These are phyloP conservation scores for Clarireedia monteithiana DNA, from an alignment of 2,329 filamentous ascomycete species.

Conservation along the genomic window DNA sequence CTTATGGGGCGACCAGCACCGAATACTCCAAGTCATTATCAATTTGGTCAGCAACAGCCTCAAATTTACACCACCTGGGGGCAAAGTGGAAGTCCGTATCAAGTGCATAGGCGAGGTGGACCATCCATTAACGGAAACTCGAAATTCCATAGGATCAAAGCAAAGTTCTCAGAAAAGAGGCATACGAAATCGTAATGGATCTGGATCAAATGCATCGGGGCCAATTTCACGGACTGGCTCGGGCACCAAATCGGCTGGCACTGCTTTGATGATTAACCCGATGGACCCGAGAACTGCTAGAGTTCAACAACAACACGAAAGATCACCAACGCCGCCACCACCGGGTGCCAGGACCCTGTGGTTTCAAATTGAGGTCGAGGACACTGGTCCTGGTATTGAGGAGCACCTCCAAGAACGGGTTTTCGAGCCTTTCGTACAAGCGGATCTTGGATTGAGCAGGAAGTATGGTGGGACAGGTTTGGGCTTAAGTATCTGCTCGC, in stretches of 20 bases:
- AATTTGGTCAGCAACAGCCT: constrained; percentile 87
- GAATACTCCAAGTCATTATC: constrained; percentile 88
- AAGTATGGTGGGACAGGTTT: constrained; percentile 86
- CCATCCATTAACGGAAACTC: constrained; percentile 16
- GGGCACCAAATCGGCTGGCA: constrained; percentile 33
- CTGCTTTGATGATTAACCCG: constrained; percentile 55
- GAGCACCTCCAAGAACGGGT: constrained; percentile 70
- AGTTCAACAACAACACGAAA: constrained; percentile 39
- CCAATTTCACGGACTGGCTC: constrained; percentile 36
- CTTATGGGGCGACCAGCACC: constrained; percentile 85
- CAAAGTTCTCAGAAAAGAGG: constrained; percentile 21
- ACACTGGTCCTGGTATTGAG: constrained; percentile 81
- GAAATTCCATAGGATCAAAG: constrained; percentile 22
- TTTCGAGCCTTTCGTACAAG: constrained; percentile 92
- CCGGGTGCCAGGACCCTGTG: constrained; percentile 54
- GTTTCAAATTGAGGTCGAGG: constrained; percentile 84
- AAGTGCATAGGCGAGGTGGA: constrained; percentile 57
- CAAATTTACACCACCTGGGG: constrained; percentile 78
- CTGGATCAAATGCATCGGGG: constrained; percentile 26
- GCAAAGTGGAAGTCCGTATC: constrained; percentile 69
- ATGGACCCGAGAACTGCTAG: constrained; percentile 36
- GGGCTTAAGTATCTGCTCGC: constrained; percentile 82
- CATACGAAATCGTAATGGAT: constrained; percentile 17
- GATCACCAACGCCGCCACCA: constrained; percentile 53
- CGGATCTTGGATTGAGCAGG: constrained; percentile 81